Percentiles rank a stretch among this genome's conserved stretches.
These are phyloP conservation scores for Fusarium avenaceum DNA, from an alignment of 2,329 filamentous ascomycete species.

Conservation along the genomic window DNA sequence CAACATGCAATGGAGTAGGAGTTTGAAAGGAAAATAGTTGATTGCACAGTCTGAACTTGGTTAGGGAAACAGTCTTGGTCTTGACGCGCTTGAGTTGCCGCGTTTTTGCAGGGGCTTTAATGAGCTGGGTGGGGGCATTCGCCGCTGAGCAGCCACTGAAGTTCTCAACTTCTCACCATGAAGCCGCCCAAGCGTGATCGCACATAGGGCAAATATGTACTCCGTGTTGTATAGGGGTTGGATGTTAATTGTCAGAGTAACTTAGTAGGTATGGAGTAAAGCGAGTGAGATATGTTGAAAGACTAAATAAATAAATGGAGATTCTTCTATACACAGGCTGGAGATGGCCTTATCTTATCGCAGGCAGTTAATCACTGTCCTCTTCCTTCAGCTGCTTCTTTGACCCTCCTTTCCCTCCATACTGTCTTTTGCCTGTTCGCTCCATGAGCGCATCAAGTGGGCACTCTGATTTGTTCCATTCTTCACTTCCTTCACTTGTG, in stretches of 20 bases:
- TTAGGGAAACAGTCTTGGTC: conserved; percentile 21
- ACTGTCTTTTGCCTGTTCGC: conserved; percentile 44
- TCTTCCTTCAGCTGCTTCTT: conserved; percentile 41
- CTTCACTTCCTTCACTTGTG: conserved; percentile 48
- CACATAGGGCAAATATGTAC: too few relatives aligned
- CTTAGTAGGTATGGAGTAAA: background rate
- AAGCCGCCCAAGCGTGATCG: too few relatives aligned
- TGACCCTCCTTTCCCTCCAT: conserved; percentile 30
- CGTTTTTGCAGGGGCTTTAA: conserved; percentile 49
- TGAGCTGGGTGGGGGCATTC: conserved; percentile 39
- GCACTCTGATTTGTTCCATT: conserved; percentile 43
- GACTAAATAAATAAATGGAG: background rate
- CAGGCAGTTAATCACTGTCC: conserved; percentile 29
- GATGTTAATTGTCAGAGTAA: background rate
- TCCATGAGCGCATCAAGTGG: conserved; percentile 46
- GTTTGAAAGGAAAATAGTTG: conserved; percentile 38
- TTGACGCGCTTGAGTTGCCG: conserved; percentile 43
- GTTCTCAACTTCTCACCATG: background rate
- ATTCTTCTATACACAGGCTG: conserved; percentile 2
- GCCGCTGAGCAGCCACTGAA: conserved; percentile 25
- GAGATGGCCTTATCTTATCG: conserved; percentile 2
- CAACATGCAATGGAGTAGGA: conserved; percentile 25
- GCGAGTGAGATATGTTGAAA: background rate
- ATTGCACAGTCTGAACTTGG: conserved; percentile 12
- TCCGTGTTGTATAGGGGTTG: too few relatives aligned